phyloP scores from a whole-genome alignment of 306 rosid species.

The Vigna hirtella region DNA sequence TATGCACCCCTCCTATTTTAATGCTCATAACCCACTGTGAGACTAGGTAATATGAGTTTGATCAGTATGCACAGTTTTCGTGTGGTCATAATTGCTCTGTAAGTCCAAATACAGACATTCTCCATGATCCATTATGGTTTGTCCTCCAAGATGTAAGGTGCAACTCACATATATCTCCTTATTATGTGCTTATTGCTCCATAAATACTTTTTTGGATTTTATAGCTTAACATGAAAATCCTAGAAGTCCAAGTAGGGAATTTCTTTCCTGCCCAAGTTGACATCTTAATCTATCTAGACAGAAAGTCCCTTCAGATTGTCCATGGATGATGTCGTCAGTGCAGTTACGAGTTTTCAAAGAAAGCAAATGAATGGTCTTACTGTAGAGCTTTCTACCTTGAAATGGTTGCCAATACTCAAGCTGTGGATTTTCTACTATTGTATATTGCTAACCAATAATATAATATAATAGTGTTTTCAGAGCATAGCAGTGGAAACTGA shows the following conservation, averaged over 20 bases:
- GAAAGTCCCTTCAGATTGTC: slow-evolving; percentile 17
- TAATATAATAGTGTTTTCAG: background rate
- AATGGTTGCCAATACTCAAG: slow-evolving; percentile 1
- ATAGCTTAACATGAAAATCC: background rate
- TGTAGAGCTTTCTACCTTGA: too few relatives aligned
- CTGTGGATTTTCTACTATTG: slow-evolving; percentile 1
- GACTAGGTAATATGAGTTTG: background rate
- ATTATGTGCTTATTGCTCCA: slow-evolving; percentile 6
- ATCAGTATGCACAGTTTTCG: background rate
- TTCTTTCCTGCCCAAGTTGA: slow-evolving; percentile 4
- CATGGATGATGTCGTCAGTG: background rate
- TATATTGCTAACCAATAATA: background rate
- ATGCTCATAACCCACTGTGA: background rate
- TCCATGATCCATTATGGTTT: background rate
- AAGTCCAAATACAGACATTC: background rate
- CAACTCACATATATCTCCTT: background rate
- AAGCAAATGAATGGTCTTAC: too few relatives aligned
- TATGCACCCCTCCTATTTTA: background rate
- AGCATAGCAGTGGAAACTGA: background rate
- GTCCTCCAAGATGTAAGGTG: background rate
- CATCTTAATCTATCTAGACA: background rate
- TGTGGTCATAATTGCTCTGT: background rate
- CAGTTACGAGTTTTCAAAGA: too few relatives aligned
- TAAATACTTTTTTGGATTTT: background rate
- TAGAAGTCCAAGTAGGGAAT: slow-evolving; percentile 23